Evolutionary conservation across 805 yeast species (phyloP).

Genomic region (Allodekkera sacchari): DNA sequence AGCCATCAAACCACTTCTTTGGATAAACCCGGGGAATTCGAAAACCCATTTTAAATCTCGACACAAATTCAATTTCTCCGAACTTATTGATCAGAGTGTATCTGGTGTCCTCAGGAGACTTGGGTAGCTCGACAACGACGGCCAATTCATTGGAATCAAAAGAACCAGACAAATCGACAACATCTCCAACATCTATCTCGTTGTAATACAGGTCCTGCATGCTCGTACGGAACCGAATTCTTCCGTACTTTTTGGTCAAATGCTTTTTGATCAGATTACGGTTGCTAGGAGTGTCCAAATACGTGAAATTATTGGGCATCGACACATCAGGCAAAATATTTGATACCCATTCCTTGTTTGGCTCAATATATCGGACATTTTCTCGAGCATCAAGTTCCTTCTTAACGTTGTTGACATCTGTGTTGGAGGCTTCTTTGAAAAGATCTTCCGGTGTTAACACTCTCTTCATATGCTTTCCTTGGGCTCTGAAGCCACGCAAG

Average conservation of each 20-base stretch:
- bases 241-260: constrained; percentile 13
- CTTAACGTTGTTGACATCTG: constrained; percentile 19
- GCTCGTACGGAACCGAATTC: constrained; percentile 3
- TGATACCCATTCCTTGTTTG: constrained; percentile 24
- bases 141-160: constrained; percentile 38
- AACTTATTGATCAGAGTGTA: constrained; percentile 48
- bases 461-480: constrained; percentile 5
- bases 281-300: constrained; percentile 12
- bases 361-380: constrained; percentile 17
- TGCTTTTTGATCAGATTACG: constrained; percentile 7
- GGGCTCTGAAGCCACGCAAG: constrained; percentile 5
- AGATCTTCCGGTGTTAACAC: constrained; percentile 26
- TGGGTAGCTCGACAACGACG: constrained; percentile 49
- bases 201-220: constrained; percentile 17
- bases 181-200: constrained; percentile 47
- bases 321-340: constrained; percentile 5
- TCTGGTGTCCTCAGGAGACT: constrained; percentile 37
- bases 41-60: constrained; percentile 35
- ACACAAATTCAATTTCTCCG: constrained; percentile 48
- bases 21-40: constrained; percentile 51
- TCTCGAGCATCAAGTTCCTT: constrained; percentile 15
- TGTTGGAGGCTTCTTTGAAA: constrained; percentile 17
- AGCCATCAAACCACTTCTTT: constrained; percentile 23
- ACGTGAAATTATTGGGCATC: constrained; percentile 11
- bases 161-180: constrained; percentile 42